Conservation (phyloP, 2,329 filamentous ascomycete species). For the Sporothrix pseudoabietina region DNA sequence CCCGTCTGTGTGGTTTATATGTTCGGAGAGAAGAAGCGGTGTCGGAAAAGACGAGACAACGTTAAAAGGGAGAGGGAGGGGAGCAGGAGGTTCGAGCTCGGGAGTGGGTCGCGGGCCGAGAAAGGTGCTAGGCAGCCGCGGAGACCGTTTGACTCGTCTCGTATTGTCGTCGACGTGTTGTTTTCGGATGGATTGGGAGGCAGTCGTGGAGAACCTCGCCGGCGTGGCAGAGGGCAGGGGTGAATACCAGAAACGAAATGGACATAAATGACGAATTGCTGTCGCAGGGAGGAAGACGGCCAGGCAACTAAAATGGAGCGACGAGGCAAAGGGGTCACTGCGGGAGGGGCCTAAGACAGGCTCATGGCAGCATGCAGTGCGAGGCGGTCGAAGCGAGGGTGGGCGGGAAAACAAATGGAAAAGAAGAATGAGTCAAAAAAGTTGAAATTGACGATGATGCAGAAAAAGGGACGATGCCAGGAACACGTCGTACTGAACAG, state of each 20-base stretch:
- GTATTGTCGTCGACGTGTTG: slow-evolving; percentile 23
- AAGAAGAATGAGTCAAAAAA: background rate
- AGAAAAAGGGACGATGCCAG: background rate
- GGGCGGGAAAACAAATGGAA: background rate
- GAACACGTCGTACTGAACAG: background rate
- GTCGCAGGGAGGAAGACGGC: background rate
- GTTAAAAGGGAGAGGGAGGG: background rate
- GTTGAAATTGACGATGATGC: background rate
- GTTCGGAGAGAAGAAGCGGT: slow-evolving; percentile 1
- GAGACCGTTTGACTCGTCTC: background rate
- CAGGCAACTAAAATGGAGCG: slow-evolving; percentile 21
- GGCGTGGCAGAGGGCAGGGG: background rate
- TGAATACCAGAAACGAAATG: background rate
- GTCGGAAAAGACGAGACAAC: background rate
- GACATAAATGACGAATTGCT: background rate
- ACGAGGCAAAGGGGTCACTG: background rate
- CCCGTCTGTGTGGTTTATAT: background rate
- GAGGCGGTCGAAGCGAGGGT: slow-evolving; percentile 4
- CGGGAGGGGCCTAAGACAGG: slow-evolving; percentile 9
- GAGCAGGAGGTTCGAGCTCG: slow-evolving; percentile 7
- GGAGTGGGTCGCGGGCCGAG: slow-evolving; percentile 19
- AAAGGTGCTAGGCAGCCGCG: slow-evolving; percentile 14
- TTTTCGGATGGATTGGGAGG: slow-evolving; percentile 1
- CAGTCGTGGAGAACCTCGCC: background rate
- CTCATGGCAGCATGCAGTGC: slow-evolving; percentile 10